phyloP scores from a whole-genome alignment of 192 early-diverging fungal species.

The Umbelopsis sp. region DNA sequence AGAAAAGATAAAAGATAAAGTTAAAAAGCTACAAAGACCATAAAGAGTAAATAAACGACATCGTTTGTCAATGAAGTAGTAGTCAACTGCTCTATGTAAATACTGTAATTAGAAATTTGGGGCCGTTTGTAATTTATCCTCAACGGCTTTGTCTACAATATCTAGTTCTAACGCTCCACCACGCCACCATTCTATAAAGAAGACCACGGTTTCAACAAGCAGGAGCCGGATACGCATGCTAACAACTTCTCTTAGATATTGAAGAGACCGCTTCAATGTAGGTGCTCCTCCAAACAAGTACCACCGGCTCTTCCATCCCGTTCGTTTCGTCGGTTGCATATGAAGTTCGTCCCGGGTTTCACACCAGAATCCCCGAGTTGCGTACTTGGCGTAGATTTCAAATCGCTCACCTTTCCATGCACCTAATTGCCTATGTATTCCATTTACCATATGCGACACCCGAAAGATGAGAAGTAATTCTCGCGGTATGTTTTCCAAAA shows the following conservation, averaged over 20 bases:
- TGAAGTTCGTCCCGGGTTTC: conserved; percentile 46
- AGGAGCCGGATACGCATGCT: conserved; percentile 38
- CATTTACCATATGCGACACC: conserved; percentile 49
- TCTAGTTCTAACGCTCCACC: not conserved
- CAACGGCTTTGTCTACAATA: conserved; percentile 8
- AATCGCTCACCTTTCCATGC: conserved; percentile 50
- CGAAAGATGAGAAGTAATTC: conserved; percentile 58
- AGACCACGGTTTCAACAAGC: conserved; percentile 31
- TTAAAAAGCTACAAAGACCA: no score
- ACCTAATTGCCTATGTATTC: conserved; percentile 52
- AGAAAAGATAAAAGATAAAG: no score
- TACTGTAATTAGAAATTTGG: not conserved
- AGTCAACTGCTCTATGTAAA: no score
- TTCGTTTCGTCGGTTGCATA: conserved; percentile 25
- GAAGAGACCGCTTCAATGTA: conserved; percentile 32
- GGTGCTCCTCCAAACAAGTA: conserved; percentile 47
- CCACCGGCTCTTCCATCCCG: conserved; percentile 37
- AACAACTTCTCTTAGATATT: conserved; percentile 38
- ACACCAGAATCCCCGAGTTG: conserved; percentile 49
- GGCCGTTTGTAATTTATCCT: conserved; percentile 1
- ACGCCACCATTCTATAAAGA: conserved; percentile 45
- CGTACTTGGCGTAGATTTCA: conserved; percentile 46
- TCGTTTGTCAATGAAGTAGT: not conserved
- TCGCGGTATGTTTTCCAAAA: conserved; percentile 51
- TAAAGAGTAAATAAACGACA: not conserved